These are phyloP conservation scores for Oryza rufipogon DNA, from an alignment of 176 grass and related monocot species.

Conservation along the genomic window DNA sequence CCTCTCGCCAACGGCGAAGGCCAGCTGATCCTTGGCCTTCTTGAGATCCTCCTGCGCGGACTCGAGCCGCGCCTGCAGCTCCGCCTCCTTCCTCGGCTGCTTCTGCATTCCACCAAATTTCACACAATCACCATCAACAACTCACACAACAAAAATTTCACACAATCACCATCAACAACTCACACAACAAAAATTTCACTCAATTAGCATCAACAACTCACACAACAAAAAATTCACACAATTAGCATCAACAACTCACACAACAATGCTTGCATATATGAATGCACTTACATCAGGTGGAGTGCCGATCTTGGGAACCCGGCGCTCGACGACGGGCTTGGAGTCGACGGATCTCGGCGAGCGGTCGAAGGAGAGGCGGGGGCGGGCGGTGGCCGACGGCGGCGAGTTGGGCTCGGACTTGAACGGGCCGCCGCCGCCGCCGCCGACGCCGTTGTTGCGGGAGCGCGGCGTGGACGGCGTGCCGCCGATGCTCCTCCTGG, in stretches of 20 bases:
- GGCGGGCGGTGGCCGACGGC: constrained; percentile 48
- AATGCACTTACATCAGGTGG: constrained; percentile 72
- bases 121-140: constrained; percentile 12
- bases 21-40: constrained; percentile 76
- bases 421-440: constrained; percentile 49
- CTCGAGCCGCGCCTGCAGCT: constrained; percentile 69
- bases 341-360: constrained; percentile 78
- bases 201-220: too few species aligned
- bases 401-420: constrained; percentile 74
- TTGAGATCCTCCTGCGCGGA: constrained; percentile 70
- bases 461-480: constrained; percentile 67
- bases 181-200: too few species aligned
- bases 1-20: constrained; percentile 70
- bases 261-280: not conserved
- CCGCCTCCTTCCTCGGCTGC: constrained; percentile 53
- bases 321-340: constrained; percentile 74
- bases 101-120: constrained; percentile 53
- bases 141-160: too few species aligned
- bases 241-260: too few species aligned
- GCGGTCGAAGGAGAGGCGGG: constrained; percentile 85
- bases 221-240: too few species aligned
- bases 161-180: too few species aligned
- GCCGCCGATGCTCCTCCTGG: constrained; percentile 44
- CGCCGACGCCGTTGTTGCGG: constrained; percentile 31
- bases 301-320: constrained; percentile 71